Percentiles rank a stretch among this genome's conserved stretches.
These are phyloP conservation scores for Colletotrichum salicis DNA, from an alignment of 2,329 filamentous ascomycete genomes.

Conservation along the genomic window DNA sequence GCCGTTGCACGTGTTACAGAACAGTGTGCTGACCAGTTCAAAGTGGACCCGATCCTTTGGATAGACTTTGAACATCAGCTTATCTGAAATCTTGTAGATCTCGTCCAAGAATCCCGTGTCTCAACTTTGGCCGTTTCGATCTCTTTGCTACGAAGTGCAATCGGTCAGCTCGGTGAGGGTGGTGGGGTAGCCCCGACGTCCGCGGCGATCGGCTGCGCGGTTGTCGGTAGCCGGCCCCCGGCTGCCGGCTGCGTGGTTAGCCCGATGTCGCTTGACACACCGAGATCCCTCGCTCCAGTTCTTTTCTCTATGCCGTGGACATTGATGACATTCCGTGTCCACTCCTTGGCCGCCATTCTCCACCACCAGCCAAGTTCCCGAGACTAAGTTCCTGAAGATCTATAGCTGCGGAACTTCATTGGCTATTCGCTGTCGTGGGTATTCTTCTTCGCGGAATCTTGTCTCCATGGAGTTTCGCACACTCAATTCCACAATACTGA, in stretches of 20 bases:
- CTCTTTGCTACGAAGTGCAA: background rate
- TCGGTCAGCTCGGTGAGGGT: constrained; percentile 30
- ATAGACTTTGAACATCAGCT: constrained; percentile 7
- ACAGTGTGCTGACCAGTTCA: no score
- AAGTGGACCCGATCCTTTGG: background rate
- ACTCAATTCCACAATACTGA: background rate
- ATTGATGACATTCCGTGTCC: constrained; percentile 32
- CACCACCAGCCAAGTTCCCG: constrained; percentile 27
- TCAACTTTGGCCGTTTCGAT: background rate
- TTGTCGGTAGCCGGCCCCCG: constrained; percentile 29
- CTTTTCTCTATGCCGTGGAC: constrained; percentile 12
- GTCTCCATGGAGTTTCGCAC: background rate
- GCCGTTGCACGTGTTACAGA: background rate
- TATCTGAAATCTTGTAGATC: constrained; percentile 13
- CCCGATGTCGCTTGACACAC: constrained; percentile 33
- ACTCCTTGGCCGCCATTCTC: constrained; percentile 21
- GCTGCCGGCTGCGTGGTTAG: constrained; percentile 27
- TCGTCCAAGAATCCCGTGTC: background rate
- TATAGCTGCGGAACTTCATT: constrained; percentile 16
- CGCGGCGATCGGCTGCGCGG: constrained; percentile 31
- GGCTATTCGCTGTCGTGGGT: constrained; percentile 1
- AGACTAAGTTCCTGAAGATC: constrained; percentile 32
- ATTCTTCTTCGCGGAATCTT: background rate
- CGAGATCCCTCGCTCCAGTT: constrained; percentile 32
- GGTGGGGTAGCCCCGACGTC: constrained; percentile 32